Evolutionary conservation across 176 grass and related monocot species (phyloP).

Genomic region (Microstegium vimineum): DNA sequence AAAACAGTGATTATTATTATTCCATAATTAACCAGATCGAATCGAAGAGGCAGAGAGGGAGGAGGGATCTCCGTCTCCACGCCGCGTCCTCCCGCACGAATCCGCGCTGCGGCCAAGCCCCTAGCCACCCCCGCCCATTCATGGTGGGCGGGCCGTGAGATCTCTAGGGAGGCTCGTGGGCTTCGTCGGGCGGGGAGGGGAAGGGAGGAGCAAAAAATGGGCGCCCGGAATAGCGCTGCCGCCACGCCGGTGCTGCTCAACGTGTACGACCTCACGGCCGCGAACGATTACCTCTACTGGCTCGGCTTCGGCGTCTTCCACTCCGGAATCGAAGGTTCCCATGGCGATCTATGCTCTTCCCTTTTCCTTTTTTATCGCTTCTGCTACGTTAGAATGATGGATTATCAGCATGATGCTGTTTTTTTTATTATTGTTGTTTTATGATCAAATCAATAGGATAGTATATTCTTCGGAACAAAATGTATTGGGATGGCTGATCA

Average conservation of each 20-base stretch:
- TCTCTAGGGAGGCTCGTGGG: conserved; percentile 33
- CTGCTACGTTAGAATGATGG: background rate
- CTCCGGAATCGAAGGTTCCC: conserved; percentile 72
- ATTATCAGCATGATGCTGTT: background rate
- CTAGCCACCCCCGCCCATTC: conserved; percentile 19
- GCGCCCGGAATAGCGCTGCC: conserved; percentile 8
- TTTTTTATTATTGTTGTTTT: background rate
- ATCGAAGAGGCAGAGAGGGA: background rate
- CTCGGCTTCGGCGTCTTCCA: conserved; percentile 76
- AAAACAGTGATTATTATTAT: background rate
- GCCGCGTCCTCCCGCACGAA: conserved; percentile 1
- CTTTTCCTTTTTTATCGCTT: background rate
- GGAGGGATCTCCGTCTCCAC: background rate
- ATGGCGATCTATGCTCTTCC: background rate
- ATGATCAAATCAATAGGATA: background rate
- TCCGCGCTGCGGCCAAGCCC: conserved; percentile 35
- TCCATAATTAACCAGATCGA: conserved; percentile 18
- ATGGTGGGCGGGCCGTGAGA: conserved; percentile 55
- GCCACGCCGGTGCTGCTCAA: conserved; percentile 61
- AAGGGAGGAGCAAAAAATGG: conserved; percentile 31
- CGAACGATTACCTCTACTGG: conserved; percentile 74
- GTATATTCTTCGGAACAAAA: background rate
- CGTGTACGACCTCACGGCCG: conserved; percentile 69
- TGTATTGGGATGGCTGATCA: background rate
- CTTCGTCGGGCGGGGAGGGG: conserved; percentile 19